phyloP scores from a whole-genome alignment of 2,329 filamentous ascomycete species.

The Scytalidium sp. region DNA sequence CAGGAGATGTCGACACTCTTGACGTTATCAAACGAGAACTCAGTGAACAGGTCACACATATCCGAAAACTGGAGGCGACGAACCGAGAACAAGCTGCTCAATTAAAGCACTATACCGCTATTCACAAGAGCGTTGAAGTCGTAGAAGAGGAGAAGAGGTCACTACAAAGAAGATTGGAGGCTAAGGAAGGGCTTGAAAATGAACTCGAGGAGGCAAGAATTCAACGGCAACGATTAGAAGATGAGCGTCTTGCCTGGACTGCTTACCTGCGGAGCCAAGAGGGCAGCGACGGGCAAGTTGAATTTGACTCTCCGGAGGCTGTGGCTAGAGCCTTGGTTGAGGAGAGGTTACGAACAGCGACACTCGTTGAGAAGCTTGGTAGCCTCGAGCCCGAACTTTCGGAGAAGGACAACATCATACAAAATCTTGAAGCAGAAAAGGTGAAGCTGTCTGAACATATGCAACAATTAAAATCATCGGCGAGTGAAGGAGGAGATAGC shows the following conservation, averaged over 20 bases:
- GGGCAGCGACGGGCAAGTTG: slow-evolving; percentile 55
- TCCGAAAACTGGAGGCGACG: slow-evolving; percentile 74
- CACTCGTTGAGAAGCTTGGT: slow-evolving; percentile 78
- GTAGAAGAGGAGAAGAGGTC: slow-evolving; percentile 93
- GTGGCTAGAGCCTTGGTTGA: slow-evolving; percentile 81
- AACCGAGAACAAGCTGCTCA: slow-evolving; percentile 79
- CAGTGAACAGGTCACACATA: slow-evolving; percentile 88
- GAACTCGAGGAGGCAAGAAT: slow-evolving; percentile 78
- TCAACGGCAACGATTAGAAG: slow-evolving; percentile 82
- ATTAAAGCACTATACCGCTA: slow-evolving; percentile 75
- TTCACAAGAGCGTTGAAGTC: slow-evolving; percentile 84
- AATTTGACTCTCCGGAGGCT: slow-evolving; percentile 85
- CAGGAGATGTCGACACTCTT: slow-evolving; percentile 82
- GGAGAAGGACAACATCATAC: slow-evolving; percentile 74
- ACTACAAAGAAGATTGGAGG: slow-evolving; percentile 72
- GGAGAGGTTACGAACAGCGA: slow-evolving; percentile 75
- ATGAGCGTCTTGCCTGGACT: slow-evolving; percentile 84
- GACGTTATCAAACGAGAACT: slow-evolving; percentile 83
- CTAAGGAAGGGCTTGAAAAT: slow-evolving; percentile 69
- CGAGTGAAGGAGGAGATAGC: slow-evolving; percentile 49
- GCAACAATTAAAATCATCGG: slow-evolving; percentile 60
- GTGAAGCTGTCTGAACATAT: slow-evolving; percentile 62
- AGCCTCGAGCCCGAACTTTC: slow-evolving; percentile 73
- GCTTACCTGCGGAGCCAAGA: slow-evolving; percentile 74
- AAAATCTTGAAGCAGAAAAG: slow-evolving; percentile 68